Percentiles rank a stretch among this genome's conserved stretches.
Evolutionary conservation across 345 rosid genomes (phyloP).

Genomic region (Rhodamnia argentea): DNA sequence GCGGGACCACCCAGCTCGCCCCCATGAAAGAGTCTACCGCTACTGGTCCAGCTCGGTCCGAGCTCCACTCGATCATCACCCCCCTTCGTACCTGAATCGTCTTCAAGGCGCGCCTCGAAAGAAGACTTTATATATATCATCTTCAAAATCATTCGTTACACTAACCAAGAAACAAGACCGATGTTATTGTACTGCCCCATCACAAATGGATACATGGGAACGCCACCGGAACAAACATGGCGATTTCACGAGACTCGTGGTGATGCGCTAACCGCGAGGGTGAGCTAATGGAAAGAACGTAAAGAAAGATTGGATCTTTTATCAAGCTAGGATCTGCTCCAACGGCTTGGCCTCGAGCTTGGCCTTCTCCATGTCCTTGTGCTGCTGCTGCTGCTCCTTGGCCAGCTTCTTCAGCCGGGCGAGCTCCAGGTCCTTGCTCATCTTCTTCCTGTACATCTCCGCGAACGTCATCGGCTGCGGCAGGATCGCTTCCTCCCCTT

Average conservation of each 20-base stretch:
- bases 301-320: not conserved
- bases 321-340: constrained; percentile 49
- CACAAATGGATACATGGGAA: not conserved
- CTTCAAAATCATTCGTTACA: not conserved
- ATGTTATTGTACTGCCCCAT: not conserved
- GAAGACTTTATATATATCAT: not conserved
- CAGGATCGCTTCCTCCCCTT: constrained; percentile 52
- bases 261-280: not conserved
- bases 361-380: constrained; percentile 15
- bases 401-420: constrained; percentile 72
- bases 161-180: not conserved
- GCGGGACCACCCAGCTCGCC: not conserved
- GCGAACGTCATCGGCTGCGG: constrained; percentile 63
- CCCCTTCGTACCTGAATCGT: not conserved
- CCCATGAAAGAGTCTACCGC: not conserved
- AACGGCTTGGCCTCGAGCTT: constrained; percentile 32
- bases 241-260: not conserved
- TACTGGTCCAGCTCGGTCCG: not conserved
- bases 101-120: not conserved
- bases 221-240: not conserved
- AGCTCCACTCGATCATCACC: not conserved
- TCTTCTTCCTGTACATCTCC: constrained; percentile 83
- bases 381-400: constrained; percentile 26
- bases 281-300: not conserved
- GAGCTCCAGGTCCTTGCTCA: constrained; percentile 71